Conservation (phyloP, 305 asterid genomes). For the Fraxinus sp. region DNA sequence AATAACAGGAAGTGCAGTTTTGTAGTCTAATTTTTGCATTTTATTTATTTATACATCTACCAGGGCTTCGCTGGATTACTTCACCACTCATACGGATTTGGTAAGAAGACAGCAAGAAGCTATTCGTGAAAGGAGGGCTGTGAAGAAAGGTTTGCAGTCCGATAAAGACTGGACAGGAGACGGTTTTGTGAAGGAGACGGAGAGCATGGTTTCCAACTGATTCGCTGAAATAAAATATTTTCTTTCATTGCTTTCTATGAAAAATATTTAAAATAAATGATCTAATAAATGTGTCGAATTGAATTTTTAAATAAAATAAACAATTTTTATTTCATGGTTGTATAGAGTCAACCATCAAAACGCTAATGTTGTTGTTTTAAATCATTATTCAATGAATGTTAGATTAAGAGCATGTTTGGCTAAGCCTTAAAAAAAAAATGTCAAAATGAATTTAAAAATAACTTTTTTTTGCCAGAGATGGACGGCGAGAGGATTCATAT, state of each 20-base stretch:
- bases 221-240: neutral
- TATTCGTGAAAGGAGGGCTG: conserved; percentile 65
- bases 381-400: neutral
- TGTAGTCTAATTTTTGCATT: neutral
- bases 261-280: neutral
- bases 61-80: conserved; percentile 76
- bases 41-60: neutral
- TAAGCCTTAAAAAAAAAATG: neutral
- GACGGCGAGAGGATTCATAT: neutral
- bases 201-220: conserved; percentile 90
- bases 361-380: neutral
- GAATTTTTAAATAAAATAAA: neutral
- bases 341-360: conserved; percentile 2
- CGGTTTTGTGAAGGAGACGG: conserved; percentile 81
- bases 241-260: neutral
- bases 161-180: conserved; percentile 98
- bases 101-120: conserved; percentile 78
- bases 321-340: neutral
- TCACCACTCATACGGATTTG: conserved; percentile 81
- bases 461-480: too few relatives aligned
- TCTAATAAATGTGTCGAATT: neutral
- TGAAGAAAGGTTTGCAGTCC: conserved; percentile 76
- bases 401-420: neutral
- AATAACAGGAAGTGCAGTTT: neutral
- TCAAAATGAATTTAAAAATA: neutral